Evolutionary conservation across 1,139 yeast species (phyloP), one percentile per base, ranked within the genome.

Genomic region (Blastobotrys serpentis): DNA sequence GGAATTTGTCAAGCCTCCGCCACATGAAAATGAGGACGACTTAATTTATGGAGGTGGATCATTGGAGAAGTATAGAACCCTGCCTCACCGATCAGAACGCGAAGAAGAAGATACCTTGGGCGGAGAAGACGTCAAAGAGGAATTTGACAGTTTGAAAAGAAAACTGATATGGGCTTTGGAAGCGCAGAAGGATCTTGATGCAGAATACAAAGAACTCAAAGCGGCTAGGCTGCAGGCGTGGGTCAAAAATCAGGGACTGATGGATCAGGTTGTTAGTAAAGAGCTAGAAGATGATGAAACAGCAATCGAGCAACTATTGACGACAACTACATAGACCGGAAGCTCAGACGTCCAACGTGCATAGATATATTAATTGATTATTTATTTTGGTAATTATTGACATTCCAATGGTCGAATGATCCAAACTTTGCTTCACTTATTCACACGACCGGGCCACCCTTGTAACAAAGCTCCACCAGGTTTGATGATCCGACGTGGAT

Each of bases 161-260:
- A 70, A 72, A 48, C 63, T 68, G 37, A 51, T 61, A 1, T 81
- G 87, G 64, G 74, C 81, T 2, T 54, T 67, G n/a, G 76, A 74
- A 49, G 71, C 82, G 18, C 74, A 78, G 49, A 64, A 70, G 43
- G 57, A 76, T 13, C 71, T 84, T 33, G 71, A 72, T 11, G 58
- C 57, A 3, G 75, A 78, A 50, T 68, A 82, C 32, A 62, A 67
- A 1, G 56, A 58, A 3, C 60, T 73, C 4, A 66, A 72, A 10
- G 56, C 63, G 22, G 69, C 72, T 41, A 74, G 75, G 52, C 62
- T 79, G 44, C 67, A 67, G 42, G 65, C 75, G 39, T 81, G 86
- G 84, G 56, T 74, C 4, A 72, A 74, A 21, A 84, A 81, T 56
- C 90, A 86, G 60, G 56, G 72, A 25, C 62, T 84, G 19, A 58